Base-by-base conservation (phyloP, 23 red algal genomes). In the Agarophyton chilense region DNA sequence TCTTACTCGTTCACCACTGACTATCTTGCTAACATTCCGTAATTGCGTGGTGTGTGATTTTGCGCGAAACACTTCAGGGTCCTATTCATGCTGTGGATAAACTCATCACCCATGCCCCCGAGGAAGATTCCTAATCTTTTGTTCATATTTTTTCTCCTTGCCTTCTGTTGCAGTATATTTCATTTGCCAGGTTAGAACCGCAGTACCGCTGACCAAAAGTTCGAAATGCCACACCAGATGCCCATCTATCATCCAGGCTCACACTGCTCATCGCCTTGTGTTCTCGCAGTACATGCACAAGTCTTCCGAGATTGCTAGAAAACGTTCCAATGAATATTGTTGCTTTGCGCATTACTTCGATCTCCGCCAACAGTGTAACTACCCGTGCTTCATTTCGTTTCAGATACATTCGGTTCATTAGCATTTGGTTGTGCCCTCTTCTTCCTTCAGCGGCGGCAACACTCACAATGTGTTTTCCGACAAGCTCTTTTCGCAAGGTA, bases 71-170 rank as follows among this genome's bases (percentile, higher is more conserved):
- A 24, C 18, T 22, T 34, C 47, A 91, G 85, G 94, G 94, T 28
- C 94, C 95, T 24, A 90, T 98, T 52, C 96, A 98, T 72, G 96
- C 96, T 13, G 92, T 98, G 18, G 96, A 98, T 63, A 56, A 77
- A 25, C 64, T 98, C 4, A 78, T 92, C 17, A 82, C 96, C 3
- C 67, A 95, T 28, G 93, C 96, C 13, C 96, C 96, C 0, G 72
- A 56, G 2, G 96, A 98, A 74, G 96, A 65, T 28, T 50, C 42
- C 29, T 38, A 83, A 19, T 45, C 55, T 58, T 17, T 2, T 5
- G 40, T 47, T 29, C 2, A 63, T n/a, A n/a, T n/a, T n/a, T n/a
- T n/a, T n/a, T 62, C 61, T 2, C 29, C 52, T 33, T 83, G 29
- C 54, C 36, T 54, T 56, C 34, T 64, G 41, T 21, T 62, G 36